Evolutionary conservation across 2,329 filamentous ascomycete genomes (phyloP), one percentile per base, ranked within the genome.

Genomic region (Phaeomoniella chlamydospora): DNA sequence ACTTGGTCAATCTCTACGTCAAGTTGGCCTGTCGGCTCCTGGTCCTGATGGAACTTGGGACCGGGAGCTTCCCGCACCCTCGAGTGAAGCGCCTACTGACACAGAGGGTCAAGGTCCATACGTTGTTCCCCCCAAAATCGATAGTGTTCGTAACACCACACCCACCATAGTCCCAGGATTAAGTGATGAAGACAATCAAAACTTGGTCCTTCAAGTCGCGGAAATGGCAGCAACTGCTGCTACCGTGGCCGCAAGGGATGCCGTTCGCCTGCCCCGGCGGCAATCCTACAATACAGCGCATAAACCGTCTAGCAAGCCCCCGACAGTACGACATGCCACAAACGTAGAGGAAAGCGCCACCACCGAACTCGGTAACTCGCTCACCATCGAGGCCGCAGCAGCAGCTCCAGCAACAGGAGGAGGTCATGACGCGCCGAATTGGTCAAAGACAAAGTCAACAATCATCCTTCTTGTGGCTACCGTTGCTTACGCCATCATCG

Each of bases 371-470:
- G n/a, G n/a, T n/a, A 54, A 59, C 22, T 72, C 74, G 29, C 67
- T 70, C 18, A 50, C 53, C 13, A 61, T 54, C 16, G 44, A 57
- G 35, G 40, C 48, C 33, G 22, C 22, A 26, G 22, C 22, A 26
- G 56, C 55, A n/a, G 54, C 58, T 11, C 68, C 70, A 5, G 53
- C 64, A 36, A 51, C 54, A 29, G 61, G 62, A 36, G 83, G 82
- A 32, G 87, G 88, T 1, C 92, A 98, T 49, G 90, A 98, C 57
- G 90, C 90, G n/a, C 90, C 90, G 3, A 98, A 98, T 55, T 98
- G 90, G 90, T 84, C 88, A 49, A 78, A 86, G 41, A 73, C 71
- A 36, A 96, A 96, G 70, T 94, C 85, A 65, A 72, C 85, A 2
- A 66, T 94, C 33, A 88, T 98, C 39, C 67, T 98, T 10, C 74